Evolutionary conservation across 352 stramenopile species (phyloP).

Genomic region (Phytophthora tentaculata): DNA sequence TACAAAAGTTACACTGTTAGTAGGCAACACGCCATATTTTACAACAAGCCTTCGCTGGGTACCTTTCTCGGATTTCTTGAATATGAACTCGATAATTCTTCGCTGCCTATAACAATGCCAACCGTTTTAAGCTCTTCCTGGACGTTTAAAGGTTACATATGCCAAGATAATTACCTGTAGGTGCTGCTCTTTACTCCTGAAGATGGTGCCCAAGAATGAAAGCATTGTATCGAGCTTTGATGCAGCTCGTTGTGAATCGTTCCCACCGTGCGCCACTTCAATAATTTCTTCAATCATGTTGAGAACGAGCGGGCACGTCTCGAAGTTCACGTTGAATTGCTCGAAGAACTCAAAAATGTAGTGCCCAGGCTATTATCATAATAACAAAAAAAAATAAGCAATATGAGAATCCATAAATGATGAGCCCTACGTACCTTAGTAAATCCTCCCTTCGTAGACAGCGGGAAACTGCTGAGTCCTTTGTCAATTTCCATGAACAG

Average conservation of each 20-base stretch:
- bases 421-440: constrained; percentile 63
- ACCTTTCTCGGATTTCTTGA: constrained; percentile 88
- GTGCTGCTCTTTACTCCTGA: constrained; percentile 84
- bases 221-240: constrained; percentile 85
- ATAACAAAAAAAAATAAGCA: constrained; percentile 5
- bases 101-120: constrained; percentile 44
- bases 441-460: constrained; percentile 76
- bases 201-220: constrained; percentile 88
- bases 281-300: constrained; percentile 92
- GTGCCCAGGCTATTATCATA: constrained; percentile 57
- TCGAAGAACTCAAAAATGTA: constrained; percentile 94
- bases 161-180: too few relatives aligned
- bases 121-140: too few relatives aligned
- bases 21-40: background rate
- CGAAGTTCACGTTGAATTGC: constrained; percentile 90
- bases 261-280: constrained; percentile 75
- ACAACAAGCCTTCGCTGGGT: constrained; percentile 27
- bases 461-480: constrained; percentile 75
- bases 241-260: constrained; percentile 62
- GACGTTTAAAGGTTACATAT: too few relatives aligned
- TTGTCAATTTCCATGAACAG: constrained; percentile 89
- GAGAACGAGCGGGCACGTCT: constrained; percentile 86
- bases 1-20: constrained; percentile 22
- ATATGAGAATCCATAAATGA: background rate
- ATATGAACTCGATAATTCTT: constrained; percentile 90